A percentile compares a stretch with the other conserved stretches of the same genome.
These are phyloP conservation scores for Stentor coeruleus DNA, from an alignment of 73 alveolate species.

Conservation along the genomic window DNA sequence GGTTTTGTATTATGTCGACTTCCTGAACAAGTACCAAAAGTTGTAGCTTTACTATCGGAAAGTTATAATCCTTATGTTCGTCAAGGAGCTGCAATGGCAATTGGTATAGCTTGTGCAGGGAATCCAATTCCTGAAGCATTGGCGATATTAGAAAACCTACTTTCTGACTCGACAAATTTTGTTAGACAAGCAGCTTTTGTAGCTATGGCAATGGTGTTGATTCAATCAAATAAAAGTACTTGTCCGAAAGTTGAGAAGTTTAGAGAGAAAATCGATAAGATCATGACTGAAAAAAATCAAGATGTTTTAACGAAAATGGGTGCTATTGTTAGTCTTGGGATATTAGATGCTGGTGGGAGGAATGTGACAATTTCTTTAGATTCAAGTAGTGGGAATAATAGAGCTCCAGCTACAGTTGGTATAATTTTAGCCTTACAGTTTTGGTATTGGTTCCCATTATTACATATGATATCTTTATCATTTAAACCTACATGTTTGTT, in stretches of 20 bases:
- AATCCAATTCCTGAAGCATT: conserved; percentile 88
- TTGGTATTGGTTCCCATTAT: conserved; percentile 98
- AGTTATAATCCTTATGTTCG: conserved; percentile 98
- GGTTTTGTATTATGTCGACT: conserved; percentile 85
- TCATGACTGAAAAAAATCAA: conserved; percentile 83
- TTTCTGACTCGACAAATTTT: conserved; percentile 80
- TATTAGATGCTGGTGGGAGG: conserved; percentile 93
- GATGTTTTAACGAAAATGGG: conserved; percentile 92
- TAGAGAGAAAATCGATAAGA: conserved; percentile 66
- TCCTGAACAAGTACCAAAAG: conserved; percentile 84
- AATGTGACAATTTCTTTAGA: conserved; percentile 75
- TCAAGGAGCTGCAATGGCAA: conserved; percentile 98
- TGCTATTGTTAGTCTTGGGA: conserved; percentile 82
- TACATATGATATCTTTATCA: conserved; percentile 87
- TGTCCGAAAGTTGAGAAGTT: conserved; percentile 83
- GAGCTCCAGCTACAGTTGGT: conserved; percentile 89
- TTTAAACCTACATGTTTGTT: conserved; percentile 90
- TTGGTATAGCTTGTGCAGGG: conserved; percentile 99
- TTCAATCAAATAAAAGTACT: conserved; percentile 74
- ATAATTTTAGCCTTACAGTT: conserved; percentile 84
- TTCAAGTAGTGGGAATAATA: conserved; percentile 77
- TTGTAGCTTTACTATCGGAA: conserved; percentile 78
- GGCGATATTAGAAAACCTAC: conserved; percentile 78
- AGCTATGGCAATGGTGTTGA: conserved; percentile 79
- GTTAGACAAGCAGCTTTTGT: conserved; percentile 95